Conservation (phyloP, 176 grass and related monocot species). For the Musa acuminata region DNA sequence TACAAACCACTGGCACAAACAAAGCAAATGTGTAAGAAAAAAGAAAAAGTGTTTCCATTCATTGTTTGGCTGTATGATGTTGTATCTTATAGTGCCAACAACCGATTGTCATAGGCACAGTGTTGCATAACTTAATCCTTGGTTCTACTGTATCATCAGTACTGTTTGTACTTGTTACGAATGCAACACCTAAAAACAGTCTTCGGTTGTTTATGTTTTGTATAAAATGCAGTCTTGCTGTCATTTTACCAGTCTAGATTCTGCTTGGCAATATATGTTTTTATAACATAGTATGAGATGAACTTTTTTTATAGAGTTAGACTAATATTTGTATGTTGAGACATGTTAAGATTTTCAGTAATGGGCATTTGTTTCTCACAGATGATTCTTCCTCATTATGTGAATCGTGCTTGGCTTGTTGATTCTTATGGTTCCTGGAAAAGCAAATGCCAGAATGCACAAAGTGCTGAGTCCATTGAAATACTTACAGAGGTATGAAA, state of each 20-base stretch:
- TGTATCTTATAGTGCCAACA: background rate
- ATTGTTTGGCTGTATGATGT: too few species aligned
- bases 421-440: conserved; percentile 53
- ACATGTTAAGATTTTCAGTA: background rate
- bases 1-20: background rate
- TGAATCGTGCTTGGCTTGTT: conserved; percentile 50
- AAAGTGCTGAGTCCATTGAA: conserved; percentile 61
- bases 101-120: background rate
- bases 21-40: background rate
- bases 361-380: conserved; percentile 23
- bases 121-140: background rate
- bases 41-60: background rate
- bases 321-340: background rate
- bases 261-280: background rate
- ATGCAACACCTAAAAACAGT: too few species aligned
- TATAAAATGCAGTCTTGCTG: background rate
- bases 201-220: background rate
- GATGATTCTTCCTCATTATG: conserved; percentile 87
- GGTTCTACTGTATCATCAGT: background rate
- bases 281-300: background rate
- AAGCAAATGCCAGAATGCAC: conserved; percentile 46
- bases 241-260: background rate
- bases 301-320: background rate
- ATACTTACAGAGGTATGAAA: conserved; percentile 58
- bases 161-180: background rate